These are phyloP conservation scores for Ophiostoma montium DNA, from an alignment of 2,329 filamentous ascomycete genomes.

Conservation along the genomic window DNA sequence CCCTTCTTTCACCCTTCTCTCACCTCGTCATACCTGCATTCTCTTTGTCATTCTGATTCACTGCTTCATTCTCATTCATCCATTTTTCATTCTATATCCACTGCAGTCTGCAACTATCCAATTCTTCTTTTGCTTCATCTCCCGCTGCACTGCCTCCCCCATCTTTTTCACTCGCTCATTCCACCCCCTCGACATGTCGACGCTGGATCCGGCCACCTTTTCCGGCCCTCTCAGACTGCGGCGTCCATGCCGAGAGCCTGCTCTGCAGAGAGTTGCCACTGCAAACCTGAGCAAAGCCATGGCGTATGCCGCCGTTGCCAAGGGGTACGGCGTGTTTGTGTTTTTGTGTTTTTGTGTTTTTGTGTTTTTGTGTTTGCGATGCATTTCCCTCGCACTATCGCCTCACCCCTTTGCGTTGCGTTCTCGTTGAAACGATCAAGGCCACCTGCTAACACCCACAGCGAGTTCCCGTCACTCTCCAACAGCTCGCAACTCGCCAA, in stretches of 20 bases:
- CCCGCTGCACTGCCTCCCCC: not conserved
- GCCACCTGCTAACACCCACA: slow-evolving; percentile 21
- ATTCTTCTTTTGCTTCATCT: too few species aligned
- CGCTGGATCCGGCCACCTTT: slow-evolving; percentile 5
- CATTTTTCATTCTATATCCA: too few species aligned
- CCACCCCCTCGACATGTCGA: not conserved
- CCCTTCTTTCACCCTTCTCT: not conserved
- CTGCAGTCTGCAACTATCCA: too few species aligned
- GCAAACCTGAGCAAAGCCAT: not conserved
- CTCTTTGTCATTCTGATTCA: not conserved
- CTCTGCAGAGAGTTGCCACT: slow-evolving; percentile 5
- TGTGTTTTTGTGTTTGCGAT: too few species aligned
- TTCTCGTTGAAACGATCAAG: not conserved
- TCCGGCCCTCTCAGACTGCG: slow-evolving; percentile 4
- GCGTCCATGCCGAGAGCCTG: slow-evolving; percentile 7
- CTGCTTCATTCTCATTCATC: too few species aligned
- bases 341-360: too few species aligned
- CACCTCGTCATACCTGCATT: not conserved
- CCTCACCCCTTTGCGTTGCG: too few species aligned
- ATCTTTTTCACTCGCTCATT: not conserved
- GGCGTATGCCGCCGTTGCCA: slow-evolving; percentile 10
- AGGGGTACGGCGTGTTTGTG: slow-evolving; percentile 10
- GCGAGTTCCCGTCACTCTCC: slow-evolving; percentile 52
- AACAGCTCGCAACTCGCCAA: slow-evolving; percentile 42
- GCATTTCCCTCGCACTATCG: too few species aligned